phyloP scores from a whole-genome alignment of 1,139 yeast species.

The Yamadazyma blattariae region DNA sequence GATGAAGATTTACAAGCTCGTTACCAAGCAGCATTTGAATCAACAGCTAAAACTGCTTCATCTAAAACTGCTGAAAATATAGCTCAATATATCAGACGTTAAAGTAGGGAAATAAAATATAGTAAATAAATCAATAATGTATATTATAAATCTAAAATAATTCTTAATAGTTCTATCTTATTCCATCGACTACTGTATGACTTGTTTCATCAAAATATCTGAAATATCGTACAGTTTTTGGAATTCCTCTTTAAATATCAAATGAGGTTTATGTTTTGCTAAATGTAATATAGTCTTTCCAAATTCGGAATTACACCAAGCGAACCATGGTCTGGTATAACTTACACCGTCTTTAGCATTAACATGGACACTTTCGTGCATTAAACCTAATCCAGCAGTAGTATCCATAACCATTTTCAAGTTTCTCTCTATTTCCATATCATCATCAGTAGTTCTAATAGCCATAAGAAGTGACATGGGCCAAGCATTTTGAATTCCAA shows the following conservation, averaged over 20 bases:
- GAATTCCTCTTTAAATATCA: constrained; percentile 54
- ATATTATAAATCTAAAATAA: constrained; percentile 8
- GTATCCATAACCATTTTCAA: constrained; percentile 53
- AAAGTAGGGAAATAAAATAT: constrained; percentile 19
- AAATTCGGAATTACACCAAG: constrained; percentile 93
- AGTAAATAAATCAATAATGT: neutral
- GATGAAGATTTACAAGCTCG: constrained; percentile 58
- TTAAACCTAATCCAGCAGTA: constrained; percentile 73
- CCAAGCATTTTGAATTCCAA: constrained; percentile 82
- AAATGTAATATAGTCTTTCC: constrained; percentile 78
- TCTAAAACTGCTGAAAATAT: constrained; percentile 69
- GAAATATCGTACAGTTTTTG: constrained; percentile 25
- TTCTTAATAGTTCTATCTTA: too few relatives aligned
- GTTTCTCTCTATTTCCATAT: constrained; percentile 56
- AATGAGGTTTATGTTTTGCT: constrained; percentile 70
- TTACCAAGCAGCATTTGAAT: constrained; percentile 69
- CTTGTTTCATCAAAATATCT: neutral
- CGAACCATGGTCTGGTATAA: constrained; percentile 82
- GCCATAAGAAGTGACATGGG: constrained; percentile 79
- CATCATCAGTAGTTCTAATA: constrained; percentile 73
- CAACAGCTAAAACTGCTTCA: constrained; percentile 59
- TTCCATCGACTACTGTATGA: neutral
- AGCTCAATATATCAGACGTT: constrained; percentile 60
- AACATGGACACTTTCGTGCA: constrained; percentile 82
- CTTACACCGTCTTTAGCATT: constrained; percentile 44